These are phyloP conservation scores for Metschnikowia reukaufii DNA, from an alignment of 805 yeast genomes.

Conservation along the genomic window DNA sequence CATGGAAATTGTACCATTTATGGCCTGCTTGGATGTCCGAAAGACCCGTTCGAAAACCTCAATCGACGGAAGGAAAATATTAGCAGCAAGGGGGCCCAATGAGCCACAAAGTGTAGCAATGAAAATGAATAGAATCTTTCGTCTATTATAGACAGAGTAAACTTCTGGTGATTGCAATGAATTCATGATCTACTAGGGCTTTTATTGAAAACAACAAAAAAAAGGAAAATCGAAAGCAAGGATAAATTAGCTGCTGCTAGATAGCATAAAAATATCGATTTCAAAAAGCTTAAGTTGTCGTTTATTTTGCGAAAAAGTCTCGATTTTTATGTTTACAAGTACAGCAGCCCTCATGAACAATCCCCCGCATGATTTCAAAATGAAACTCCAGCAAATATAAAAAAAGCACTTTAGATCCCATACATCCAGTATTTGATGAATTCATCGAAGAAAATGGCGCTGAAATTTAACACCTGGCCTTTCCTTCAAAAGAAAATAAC, in stretches of 20 bases:
- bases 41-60: conserved; percentile 46
- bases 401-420: too few relatives aligned
- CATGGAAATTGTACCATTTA: conserved; percentile 57
- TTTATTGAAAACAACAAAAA: too few relatives aligned
- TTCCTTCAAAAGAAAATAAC: too few relatives aligned
- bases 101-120: conserved; percentile 51
- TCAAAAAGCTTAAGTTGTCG: too few relatives aligned
- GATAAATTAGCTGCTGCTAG: neutral
- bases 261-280: too few relatives aligned
- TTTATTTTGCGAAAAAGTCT: too few relatives aligned
- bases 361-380: neutral
- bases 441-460: too few relatives aligned
- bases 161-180: conserved; percentile 1
- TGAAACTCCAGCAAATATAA: too few relatives aligned
- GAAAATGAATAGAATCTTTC: conserved; percentile 29
- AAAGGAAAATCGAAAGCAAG: neutral
- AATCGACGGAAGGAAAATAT: conserved; percentile 55
- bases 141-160: conserved; percentile 10
- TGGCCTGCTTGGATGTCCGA: conserved; percentile 39
- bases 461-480: too few relatives aligned
- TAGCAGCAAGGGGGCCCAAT: conserved; percentile 57
- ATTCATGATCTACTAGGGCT: too few relatives aligned
- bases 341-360: neutral
- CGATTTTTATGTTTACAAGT: neutral
- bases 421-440: too few relatives aligned